A percentile compares a stretch with the other conserved stretches of the same genome.
Evolutionary conservation across 1,139 yeast genomes (phyloP).

Genomic region (Yamadazyma atmosphaerica): DNA sequence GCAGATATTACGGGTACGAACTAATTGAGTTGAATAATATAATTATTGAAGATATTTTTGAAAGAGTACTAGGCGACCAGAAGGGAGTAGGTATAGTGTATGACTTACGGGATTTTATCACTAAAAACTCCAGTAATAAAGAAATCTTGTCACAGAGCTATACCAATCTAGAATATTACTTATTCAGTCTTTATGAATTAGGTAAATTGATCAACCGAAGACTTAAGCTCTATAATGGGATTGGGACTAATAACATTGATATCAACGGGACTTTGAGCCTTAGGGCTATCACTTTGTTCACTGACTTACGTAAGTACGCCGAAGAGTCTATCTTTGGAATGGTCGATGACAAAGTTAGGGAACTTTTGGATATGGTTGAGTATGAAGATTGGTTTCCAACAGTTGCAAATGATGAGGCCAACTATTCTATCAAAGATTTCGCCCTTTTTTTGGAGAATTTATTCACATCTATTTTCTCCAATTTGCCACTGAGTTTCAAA

Average conservation of each 20-base stretch:
- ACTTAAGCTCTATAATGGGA: constrained; percentile 54
- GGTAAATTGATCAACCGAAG: constrained; percentile 46
- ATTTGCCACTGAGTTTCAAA: constrained; percentile 75
- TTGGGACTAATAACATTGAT: constrained; percentile 45
- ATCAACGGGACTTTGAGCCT: constrained; percentile 41
- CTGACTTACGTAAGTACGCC: constrained; percentile 66
- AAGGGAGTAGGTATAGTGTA: constrained; percentile 59
- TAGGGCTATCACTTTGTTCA: constrained; percentile 51
- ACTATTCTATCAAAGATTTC: constrained; percentile 76
- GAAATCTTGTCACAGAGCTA: constrained; percentile 90
- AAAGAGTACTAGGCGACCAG: constrained; percentile 58
- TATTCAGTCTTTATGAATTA: constrained; percentile 58
- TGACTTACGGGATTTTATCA: constrained; percentile 64
- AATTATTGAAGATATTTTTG: constrained; percentile 64
- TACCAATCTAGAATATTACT: constrained; percentile 84
- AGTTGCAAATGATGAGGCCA: constrained; percentile 58
- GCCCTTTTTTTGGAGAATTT: constrained; percentile 85
- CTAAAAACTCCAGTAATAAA: constrained; percentile 64
- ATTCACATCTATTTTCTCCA: constrained; percentile 83
- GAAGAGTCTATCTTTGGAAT: constrained; percentile 79
- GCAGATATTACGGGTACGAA: constrained; percentile 60
- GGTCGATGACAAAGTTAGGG: constrained; percentile 78
- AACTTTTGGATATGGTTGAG: constrained; percentile 80
- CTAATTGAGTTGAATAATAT: constrained; percentile 44
- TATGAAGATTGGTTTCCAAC: constrained; percentile 73